These are phyloP conservation scores for Globisporangium splendens DNA, from an alignment of 352 stramenopile genomes.

Conservation along the genomic window DNA sequence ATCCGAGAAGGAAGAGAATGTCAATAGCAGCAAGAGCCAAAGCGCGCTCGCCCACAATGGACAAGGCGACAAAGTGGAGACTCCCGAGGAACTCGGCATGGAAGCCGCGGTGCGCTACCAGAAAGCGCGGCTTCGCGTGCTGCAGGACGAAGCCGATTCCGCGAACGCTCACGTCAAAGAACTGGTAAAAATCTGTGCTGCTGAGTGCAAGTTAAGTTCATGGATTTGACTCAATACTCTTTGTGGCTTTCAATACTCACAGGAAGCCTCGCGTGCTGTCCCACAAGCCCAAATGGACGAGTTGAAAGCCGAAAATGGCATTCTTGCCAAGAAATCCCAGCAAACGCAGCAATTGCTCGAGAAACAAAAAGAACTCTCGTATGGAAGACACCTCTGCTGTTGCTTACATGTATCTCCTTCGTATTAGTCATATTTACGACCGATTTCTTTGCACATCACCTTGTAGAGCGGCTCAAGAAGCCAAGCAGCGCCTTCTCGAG, in stretches of 20 bases:
- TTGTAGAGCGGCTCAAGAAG: slow-evolving; percentile 56
- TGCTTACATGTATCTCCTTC: not conserved
- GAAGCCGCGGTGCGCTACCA: slow-evolving; percentile 72
- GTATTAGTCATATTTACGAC: not conserved
- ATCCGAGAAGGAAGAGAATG: not conserved
- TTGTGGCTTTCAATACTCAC: no score
- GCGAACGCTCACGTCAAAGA: slow-evolving; percentile 32
- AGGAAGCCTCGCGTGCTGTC: slow-evolving; percentile 36
- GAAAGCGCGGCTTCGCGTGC: slow-evolving; percentile 63
- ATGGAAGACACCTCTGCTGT: slow-evolving; percentile 7
- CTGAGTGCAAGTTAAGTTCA: no score
- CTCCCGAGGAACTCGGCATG: slow-evolving; percentile 39
- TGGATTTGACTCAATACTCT: no score
- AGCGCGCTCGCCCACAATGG: not conserved
- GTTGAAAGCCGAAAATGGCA: slow-evolving; percentile 40
- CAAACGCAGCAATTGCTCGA: slow-evolving; percentile 68
- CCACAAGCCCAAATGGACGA: slow-evolving; percentile 44
- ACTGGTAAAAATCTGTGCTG: slow-evolving; percentile 39
- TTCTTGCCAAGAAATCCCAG: slow-evolving; percentile 51
- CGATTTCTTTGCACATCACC: not conserved
- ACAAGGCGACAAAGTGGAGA: not conserved
- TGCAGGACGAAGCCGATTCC: slow-evolving; percentile 66
- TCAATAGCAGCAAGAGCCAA: not conserved
- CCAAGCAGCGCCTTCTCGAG: slow-evolving; percentile 71
- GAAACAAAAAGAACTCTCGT: slow-evolving; percentile 77